phyloP scores from a whole-genome alignment of 495 filamentous ascomycete species.

The Aspergillus olivimuriae region DNA sequence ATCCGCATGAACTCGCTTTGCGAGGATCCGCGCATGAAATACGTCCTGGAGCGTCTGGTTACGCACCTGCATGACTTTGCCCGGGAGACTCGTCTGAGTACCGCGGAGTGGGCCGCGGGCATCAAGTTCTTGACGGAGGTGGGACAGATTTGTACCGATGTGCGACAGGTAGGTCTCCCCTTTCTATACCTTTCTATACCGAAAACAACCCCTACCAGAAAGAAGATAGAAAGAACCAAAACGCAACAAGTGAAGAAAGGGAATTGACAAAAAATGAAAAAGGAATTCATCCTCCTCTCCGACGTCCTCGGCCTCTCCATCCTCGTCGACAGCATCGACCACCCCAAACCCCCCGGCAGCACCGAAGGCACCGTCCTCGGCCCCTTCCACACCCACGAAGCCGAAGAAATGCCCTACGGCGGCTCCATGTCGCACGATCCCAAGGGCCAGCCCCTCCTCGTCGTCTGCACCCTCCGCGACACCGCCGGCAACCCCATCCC shows the following conservation, averaged over 20 bases:
- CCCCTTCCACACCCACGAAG: constrained; percentile 92
- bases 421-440: constrained; percentile 63
- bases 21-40: constrained; percentile 58
- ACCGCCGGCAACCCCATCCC: constrained; percentile 58
- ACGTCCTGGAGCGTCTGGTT: constrained; percentile 66
- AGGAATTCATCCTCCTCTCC: constrained; percentile 94
- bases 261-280: not conserved
- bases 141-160: constrained; percentile 67
- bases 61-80: constrained; percentile 80
- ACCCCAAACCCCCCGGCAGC: constrained; percentile 68
- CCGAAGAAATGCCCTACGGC: constrained; percentile 57
- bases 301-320: constrained; percentile 86
- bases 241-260: not conserved
- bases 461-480: constrained; percentile 70
- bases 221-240: too few species aligned
- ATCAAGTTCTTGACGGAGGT: constrained; percentile 64
- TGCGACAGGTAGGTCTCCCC: constrained; percentile 50
- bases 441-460: constrained; percentile 55
- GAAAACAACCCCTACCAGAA: not conserved
- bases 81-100: constrained; percentile 72
- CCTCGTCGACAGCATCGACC: constrained; percentile 85
- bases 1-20: constrained; percentile 68
- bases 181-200: not conserved
- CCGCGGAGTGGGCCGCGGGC: constrained; percentile 72
- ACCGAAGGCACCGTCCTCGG: constrained; percentile 90